These are phyloP conservation scores for Aureobasidium melanogenum DNA, from an alignment of 2,329 filamentous ascomycete genomes.

Conservation along the genomic window DNA sequence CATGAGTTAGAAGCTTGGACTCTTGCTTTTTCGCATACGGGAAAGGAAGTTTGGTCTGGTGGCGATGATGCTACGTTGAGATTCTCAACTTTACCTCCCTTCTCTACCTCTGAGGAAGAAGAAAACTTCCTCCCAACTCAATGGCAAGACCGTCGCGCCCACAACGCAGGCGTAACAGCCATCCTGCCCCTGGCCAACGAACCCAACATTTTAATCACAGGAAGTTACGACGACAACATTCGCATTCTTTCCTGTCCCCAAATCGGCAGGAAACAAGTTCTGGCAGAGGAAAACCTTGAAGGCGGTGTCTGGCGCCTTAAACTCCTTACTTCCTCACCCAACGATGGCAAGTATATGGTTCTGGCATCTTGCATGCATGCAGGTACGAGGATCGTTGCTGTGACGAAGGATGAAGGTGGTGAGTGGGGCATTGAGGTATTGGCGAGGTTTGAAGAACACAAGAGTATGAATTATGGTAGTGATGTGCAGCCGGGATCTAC, in stretches of 20 bases:
- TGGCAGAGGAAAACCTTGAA: slow-evolving; percentile 57
- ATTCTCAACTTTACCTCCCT: slow-evolving; percentile 14
- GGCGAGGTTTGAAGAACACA: slow-evolving; percentile 70
- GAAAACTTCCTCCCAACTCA: neutral
- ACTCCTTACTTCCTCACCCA: slow-evolving; percentile 35
- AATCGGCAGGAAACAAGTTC: slow-evolving; percentile 38
- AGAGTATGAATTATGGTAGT: slow-evolving; percentile 92
- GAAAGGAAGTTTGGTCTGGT: slow-evolving; percentile 51
- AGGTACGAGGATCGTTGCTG: slow-evolving; percentile 57
- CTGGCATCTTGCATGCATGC: slow-evolving; percentile 93
- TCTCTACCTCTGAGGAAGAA: neutral
- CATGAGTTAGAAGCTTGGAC: slow-evolving; percentile 66
- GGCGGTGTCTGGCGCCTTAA: slow-evolving; percentile 87
- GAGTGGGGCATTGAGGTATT: slow-evolving; percentile 57
- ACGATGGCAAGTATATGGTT: slow-evolving; percentile 37
- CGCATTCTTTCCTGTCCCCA: slow-evolving; percentile 50
- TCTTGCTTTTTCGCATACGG: slow-evolving; percentile 43
- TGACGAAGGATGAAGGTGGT: slow-evolving; percentile 28
- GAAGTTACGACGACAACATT: slow-evolving; percentile 83
- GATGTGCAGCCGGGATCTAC: slow-evolving; percentile 47
- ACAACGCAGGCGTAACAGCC: slow-evolving; percentile 78
- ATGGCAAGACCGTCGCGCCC: slow-evolving; percentile 49
- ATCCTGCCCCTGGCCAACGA: slow-evolving; percentile 58
- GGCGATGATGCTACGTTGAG: slow-evolving; percentile 64
- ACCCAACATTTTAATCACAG: slow-evolving; percentile 61